phyloP scores from a whole-genome alignment of 768 basidiomycete species.

The Auriscalpium vulgare region DNA sequence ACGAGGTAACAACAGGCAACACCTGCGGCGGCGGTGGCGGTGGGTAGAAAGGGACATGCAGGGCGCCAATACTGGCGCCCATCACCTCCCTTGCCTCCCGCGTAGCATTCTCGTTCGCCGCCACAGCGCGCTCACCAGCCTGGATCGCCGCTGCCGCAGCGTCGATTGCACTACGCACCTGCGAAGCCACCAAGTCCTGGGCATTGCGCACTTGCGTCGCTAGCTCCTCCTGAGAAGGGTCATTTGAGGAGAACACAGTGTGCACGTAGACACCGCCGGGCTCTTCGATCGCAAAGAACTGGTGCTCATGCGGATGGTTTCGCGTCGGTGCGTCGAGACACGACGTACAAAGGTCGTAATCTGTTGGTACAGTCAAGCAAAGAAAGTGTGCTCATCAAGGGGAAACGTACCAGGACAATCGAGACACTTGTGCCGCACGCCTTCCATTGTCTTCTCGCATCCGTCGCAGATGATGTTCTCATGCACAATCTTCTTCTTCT shows the following conservation, averaged over 20 bases:
- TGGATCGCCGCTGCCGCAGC: not conserved
- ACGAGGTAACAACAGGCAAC: not conserved
- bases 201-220: too few species aligned
- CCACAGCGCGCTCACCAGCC: not conserved
- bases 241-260: slow-evolving; percentile 41
- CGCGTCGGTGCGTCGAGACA: slow-evolving; percentile 34
- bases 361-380: slow-evolving; percentile 23
- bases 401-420: slow-evolving; percentile 52
- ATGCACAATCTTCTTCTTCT: slow-evolving; percentile 32
- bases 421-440: slow-evolving; percentile 72
- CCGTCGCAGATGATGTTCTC: slow-evolving; percentile 55
- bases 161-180: not conserved
- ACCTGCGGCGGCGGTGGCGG: not conserved
- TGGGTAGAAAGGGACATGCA: not conserved
- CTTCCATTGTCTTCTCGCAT: slow-evolving; percentile 50
- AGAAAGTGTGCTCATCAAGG: not conserved
- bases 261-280: slow-evolving; percentile 63
- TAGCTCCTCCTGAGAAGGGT: slow-evolving; percentile 13
- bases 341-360: slow-evolving; percentile 62
- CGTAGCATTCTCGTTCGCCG: not conserved
- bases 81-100: not conserved
- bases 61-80: not conserved
- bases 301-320: slow-evolving; percentile 30
- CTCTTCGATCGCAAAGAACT: slow-evolving; percentile 61
- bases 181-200: slow-evolving; percentile 7